Evolutionary conservation across 2,329 filamentous ascomycete species (phyloP), one percentile per base, ranked within the genome.

Genomic region (Setomelanomma holmii): DNA sequence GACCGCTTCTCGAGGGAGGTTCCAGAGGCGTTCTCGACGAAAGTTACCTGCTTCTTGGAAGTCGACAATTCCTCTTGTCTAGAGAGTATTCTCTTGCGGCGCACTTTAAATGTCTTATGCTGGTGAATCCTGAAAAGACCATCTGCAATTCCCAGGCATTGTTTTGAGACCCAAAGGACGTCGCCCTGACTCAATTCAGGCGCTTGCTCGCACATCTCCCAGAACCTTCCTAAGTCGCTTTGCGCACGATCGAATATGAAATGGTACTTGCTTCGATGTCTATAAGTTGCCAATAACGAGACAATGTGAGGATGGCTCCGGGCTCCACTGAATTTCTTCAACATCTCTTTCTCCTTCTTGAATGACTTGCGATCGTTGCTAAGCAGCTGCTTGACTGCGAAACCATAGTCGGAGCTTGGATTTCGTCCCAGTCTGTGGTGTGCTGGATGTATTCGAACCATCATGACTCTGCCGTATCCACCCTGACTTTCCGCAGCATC

Each of bases 161-260:
- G 63, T 38, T 55, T n/a, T 0, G 51, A 56, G 5, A 62, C 20
- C 60, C 60, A 66, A 1, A 47, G 4, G 10, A 55, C 34, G 19
- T 49, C 50, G 17, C 1, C 1, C 5, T 55, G 39, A 6, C 36
- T 40, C 4, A 51, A 12, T 1, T 7, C 4, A 6, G 54, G 56
- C 0, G 10, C 5, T 5, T 34, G 17, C 2, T 48, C 17, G 0
- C 47, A 35, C 5, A 40, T 14, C 17, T 47, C 51, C 58, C 58
- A 64, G 20, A 48, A 62, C 2, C 42, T 27, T 10, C 56, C 51
- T 3, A 66, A 20, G 21, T 65, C 56, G 0, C 60, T 56, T 17
- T 62, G 45, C 0, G 62, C 62, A 2, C 58, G 53, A 16, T 61
- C 45, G 27, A 66, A 63, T 2, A 66, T 49, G 5, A 66, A 16